Evolutionary conservation across 2,329 filamentous ascomycete species (phyloP), one percentile per base, ranked within the genome.

Genomic region (Microcyclosporella mali): DNA sequence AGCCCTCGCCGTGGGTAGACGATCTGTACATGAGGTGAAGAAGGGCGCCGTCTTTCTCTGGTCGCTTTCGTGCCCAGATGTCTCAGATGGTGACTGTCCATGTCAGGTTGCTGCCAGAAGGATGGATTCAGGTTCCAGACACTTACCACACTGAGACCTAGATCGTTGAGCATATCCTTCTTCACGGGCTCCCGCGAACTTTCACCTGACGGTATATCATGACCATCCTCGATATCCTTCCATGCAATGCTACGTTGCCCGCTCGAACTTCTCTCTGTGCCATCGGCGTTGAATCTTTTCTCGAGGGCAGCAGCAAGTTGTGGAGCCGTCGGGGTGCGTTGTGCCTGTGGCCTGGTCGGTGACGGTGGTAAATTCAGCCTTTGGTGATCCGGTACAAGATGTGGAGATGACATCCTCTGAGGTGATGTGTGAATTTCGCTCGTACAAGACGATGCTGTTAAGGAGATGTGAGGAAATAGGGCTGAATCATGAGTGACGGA

Each of bases 291-390:
- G 33, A 38, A 28, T 15, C 3, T n/a, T 19, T 38, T n/a, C 35
- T 44, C 37, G 14, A 48, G 34, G 11, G 50, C 47, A 9, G 46
- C 35, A n/a, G 50, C 47, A 33, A 52, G 45, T 29, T 50, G 38
- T 15, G 50, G 50, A 34, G 45, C 50, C n/a, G 50, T 52, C 27
- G 48, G 39, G 12, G 47, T 25, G 42, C 47, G 45, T 18, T 33
- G 21, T 33, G 12, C 10, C 10, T 18, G 39, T 10, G 67, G 33
- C 66, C 58, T 35, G 60, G 62, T 41, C 66, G 66, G 14, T 66
- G 57, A 46, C 57, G 43, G 37, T n/a, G 40, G 43, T n/a, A 19
- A 12, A 7, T 43, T 41, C 6, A 25, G 21, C 21, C 4, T 9
- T 25, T 4, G n/a, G n/a, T n/a, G 21, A 25, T 25, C 21, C 21